phyloP scores from a whole-genome alignment of 306 rosid genomes.

The Rosa lucieae region DNA sequence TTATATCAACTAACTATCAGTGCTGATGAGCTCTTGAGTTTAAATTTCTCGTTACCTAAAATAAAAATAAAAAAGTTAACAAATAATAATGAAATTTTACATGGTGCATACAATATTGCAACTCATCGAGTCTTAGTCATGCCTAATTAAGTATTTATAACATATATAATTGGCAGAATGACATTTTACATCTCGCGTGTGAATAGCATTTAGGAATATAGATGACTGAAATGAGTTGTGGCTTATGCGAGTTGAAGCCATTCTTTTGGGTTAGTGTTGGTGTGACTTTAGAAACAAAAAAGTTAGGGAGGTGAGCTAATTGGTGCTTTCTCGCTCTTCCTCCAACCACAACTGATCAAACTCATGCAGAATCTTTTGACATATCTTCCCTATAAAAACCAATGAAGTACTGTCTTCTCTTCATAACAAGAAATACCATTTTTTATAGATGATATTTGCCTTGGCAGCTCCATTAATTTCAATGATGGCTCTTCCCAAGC shows the following conservation, averaged over 20 bases:
- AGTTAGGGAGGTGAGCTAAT: conserved; percentile 6
- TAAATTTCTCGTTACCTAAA: too few relatives aligned
- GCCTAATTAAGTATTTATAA: too few relatives aligned
- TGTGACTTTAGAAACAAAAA: not conserved
- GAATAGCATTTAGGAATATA: too few relatives aligned
- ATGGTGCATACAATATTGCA: too few relatives aligned
- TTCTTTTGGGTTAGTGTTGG: not conserved
- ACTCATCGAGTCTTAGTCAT: too few relatives aligned
- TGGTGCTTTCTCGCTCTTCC: not conserved
- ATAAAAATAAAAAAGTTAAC: too few relatives aligned
- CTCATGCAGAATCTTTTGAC: not conserved
- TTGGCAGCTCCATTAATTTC: not conserved
- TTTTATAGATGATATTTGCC: not conserved
- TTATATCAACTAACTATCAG: too few relatives aligned
- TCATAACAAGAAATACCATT: not conserved
- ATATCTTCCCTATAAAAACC: not conserved
- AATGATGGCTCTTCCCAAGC: conserved; percentile 1
- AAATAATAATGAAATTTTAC: too few relatives aligned
- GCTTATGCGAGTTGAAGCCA: not conserved
- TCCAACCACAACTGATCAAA: conserved; percentile 13
- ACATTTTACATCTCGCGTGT: too few relatives aligned
- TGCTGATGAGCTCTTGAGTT: too few relatives aligned
- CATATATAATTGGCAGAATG: too few relatives aligned
- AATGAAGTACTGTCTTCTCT: not conserved
- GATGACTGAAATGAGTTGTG: not conserved